phyloP scores from a whole-genome alignment of 768 basidiomycete genomes.

The Dictyophora rubrovolvata region DNA sequence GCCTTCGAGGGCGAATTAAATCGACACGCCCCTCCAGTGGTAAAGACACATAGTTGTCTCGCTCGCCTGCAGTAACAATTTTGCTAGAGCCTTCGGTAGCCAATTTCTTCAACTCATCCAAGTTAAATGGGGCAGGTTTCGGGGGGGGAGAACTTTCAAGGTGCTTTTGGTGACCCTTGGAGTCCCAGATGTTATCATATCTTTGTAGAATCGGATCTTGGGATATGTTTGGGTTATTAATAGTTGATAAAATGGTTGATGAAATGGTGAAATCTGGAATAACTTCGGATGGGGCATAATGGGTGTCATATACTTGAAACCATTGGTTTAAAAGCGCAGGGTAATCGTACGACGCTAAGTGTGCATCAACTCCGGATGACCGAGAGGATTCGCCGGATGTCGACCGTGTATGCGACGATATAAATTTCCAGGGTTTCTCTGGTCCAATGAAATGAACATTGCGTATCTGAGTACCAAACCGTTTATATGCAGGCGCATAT shows the following conservation, averaged over 20 bases:
- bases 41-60: slow-evolving; percentile 65
- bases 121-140: slow-evolving; percentile 29
- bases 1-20: slow-evolving; percentile 54
- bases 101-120: slow-evolving; percentile 55
- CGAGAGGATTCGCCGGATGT: slow-evolving; percentile 20
- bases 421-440: slow-evolving; percentile 89
- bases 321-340: slow-evolving; percentile 78
- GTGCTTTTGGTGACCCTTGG: slow-evolving; percentile 11
- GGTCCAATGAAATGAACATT: slow-evolving; percentile 91
- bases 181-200: slow-evolving; percentile 73
- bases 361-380: slow-evolving; percentile 9
- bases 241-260: not conserved
- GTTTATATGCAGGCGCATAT: slow-evolving; percentile 94
- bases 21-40: slow-evolving; percentile 86
- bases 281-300: slow-evolving; percentile 58
- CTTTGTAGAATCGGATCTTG: slow-evolving; percentile 30
- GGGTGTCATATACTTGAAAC: slow-evolving; percentile 82
- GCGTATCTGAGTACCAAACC: slow-evolving; percentile 79
- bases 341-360: slow-evolving; percentile 60
- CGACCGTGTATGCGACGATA: slow-evolving; percentile 58
- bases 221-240: not conserved
- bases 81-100: slow-evolving; percentile 48
- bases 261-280: not conserved
- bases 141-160: not conserved
- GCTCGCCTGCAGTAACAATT: slow-evolving; percentile 22